Evolutionary conservation across 2,329 filamentous ascomycete species (phyloP).

Genomic region (Exophiala oligosperma): DNA sequence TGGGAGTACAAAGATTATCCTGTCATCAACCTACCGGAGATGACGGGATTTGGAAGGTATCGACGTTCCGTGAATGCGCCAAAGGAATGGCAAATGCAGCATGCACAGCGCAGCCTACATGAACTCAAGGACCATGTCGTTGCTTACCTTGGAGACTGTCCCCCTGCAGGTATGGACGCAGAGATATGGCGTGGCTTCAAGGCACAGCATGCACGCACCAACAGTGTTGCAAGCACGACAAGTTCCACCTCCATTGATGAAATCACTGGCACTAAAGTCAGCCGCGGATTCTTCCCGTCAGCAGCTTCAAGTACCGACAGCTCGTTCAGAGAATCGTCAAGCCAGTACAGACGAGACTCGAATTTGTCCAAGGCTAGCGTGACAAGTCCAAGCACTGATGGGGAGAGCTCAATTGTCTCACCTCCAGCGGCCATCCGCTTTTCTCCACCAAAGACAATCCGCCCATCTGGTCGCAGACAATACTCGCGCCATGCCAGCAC

Average conservation of each 20-base stretch:
- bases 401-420: background rate
- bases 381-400: constrained; percentile 7
- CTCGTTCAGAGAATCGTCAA: constrained; percentile 18
- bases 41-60: constrained; percentile 28
- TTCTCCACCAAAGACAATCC: background rate
- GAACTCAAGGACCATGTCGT: constrained; percentile 17
- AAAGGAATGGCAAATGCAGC: constrained; percentile 23
- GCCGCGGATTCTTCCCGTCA: constrained; percentile 24
- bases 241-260: constrained; percentile 20
- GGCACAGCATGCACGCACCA: constrained; percentile 11
- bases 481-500: constrained; percentile 12
- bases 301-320: constrained; percentile 21
- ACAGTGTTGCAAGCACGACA: constrained; percentile 17
- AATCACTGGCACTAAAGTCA: constrained; percentile 26
- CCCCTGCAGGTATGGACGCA: constrained; percentile 18
- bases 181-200: constrained; percentile 21
- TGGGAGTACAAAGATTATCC: constrained; percentile 20
- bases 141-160: constrained; percentile 16
- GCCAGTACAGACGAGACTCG: constrained; percentile 10
- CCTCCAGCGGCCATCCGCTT: too few species aligned
- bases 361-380: constrained; percentile 15
- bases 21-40: constrained; percentile 20
- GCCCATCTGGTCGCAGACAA: constrained; percentile 8
- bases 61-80: constrained; percentile 24
- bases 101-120: constrained; percentile 16